These are phyloP conservation scores for Boletus bicolor DNA, from an alignment of 768 basidiomycete genomes.

Conservation along the genomic window DNA sequence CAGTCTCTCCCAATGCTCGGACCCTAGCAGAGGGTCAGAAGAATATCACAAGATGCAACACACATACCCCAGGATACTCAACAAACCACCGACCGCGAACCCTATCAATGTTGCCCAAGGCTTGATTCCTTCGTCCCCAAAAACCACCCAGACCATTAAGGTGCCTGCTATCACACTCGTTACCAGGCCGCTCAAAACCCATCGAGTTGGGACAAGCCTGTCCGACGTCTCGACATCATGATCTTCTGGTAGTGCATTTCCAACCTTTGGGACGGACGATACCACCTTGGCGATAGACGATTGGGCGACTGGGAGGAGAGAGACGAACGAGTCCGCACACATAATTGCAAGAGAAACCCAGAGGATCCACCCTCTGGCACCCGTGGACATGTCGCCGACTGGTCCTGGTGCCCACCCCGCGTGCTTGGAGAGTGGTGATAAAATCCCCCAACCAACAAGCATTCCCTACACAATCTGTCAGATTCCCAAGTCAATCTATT, in stretches of 20 bases:
- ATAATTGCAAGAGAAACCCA: slow-evolving; percentile 95
- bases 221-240: slow-evolving; percentile 75
- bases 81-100: slow-evolving; percentile 74
- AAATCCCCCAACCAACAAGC: slow-evolving; percentile 92
- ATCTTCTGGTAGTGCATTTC: slow-evolving; percentile 29
- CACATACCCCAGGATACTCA: slow-evolving; percentile 84
- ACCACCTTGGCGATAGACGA: slow-evolving; percentile 45
- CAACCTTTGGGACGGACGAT: slow-evolving; percentile 28
- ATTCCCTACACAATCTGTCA: slow-evolving; percentile 60
- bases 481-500: neutral
- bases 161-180: slow-evolving; percentile 68
- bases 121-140: slow-evolving; percentile 87
- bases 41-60: neutral
- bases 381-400: slow-evolving; percentile 80
- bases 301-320: slow-evolving; percentile 70
- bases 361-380: slow-evolving; percentile 95
- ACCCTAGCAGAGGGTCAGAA: slow-evolving; percentile 49
- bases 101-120: slow-evolving; percentile 93
- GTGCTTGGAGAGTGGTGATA: slow-evolving; percentile 84
- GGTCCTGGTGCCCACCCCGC: slow-evolving; percentile 92
- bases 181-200: slow-evolving; percentile 71
- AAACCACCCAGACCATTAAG: slow-evolving; percentile 80
- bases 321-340: slow-evolving; percentile 88
- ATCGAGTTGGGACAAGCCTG: slow-evolving; percentile 73
- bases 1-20: slow-evolving; percentile 92